Evolutionary conservation across 2,329 filamentous ascomycete species (phyloP), one percentile per base, ranked within the genome.

Genomic region (Myrmaecium sp.): DNA sequence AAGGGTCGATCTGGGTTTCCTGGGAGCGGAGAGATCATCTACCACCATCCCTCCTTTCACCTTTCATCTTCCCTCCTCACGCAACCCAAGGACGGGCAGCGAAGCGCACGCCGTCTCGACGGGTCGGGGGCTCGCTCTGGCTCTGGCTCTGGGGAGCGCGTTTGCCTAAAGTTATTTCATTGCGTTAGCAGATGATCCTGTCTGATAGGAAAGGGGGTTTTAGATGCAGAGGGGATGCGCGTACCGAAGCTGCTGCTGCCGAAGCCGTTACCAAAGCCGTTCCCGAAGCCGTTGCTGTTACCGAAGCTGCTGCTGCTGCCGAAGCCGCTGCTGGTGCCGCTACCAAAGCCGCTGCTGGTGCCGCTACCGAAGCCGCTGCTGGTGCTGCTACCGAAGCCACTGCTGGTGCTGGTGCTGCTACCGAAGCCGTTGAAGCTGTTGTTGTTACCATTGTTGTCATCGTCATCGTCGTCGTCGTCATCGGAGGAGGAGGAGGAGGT

Each of bases 381-480:
- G 21, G 14, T 20, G 9, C 14, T 6, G n/a, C 14, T 26, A 10
- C 14, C 10, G 11, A n/a, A 16, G 7, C 10, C 17, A 19, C 4
- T 26, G 9, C 9, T 26, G 14, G 12, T 19, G 14, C n/a, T 9
- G 24, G 8, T 19, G 23, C 20, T 24, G 11, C 21, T 15, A 3
- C 10, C 18, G 12, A 21, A 21, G 14, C 21, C 23, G 21, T 31
- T 33, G 12, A 17, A 11, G 6, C 23, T 28, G 8, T 21, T 21
- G 21, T 32, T 30, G 12, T 25, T 26, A 15, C 23, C 28, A 7
- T 17, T 23, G 13, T 23, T 28, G 21, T 26, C 19, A 5, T 26
- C 28, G n/a, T 13, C 24, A 14, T 24, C 21, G 13, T 31, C 27
- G 10, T 27, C 30, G 25, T 9, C 15, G 15, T 14, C 13, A 17